phyloP scores from a whole-genome alignment of 768 basidiomycete species.

The Tulasnella sp. region DNA sequence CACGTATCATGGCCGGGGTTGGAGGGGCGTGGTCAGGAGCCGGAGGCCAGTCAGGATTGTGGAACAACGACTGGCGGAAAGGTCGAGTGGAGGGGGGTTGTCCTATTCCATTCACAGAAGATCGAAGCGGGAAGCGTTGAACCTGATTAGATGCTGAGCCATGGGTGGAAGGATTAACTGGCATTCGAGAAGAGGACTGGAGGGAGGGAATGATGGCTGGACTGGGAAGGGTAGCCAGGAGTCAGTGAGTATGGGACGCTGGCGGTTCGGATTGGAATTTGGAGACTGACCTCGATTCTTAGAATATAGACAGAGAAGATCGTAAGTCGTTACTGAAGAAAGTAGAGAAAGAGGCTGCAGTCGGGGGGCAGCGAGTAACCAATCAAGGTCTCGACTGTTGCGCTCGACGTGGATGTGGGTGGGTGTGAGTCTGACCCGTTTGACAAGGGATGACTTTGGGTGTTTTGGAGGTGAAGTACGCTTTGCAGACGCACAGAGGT shows the following conservation, averaged over 20 bases:
- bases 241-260: not conserved
- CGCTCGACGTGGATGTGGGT: conserved; percentile 18
- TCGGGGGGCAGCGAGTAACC: conserved; percentile 29
- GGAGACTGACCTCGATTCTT: conserved; percentile 16
- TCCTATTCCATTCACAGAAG: not conserved
- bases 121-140: conserved; percentile 23
- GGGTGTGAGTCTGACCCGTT: conserved; percentile 6
- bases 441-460: conserved; percentile 3
- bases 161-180: conserved; percentile 9
- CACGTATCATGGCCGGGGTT: conserved; percentile 25
- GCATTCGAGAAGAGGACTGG: conserved; percentile 15
- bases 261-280: not conserved
- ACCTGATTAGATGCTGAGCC: conserved; percentile 6
- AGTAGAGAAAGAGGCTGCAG: conserved; percentile 16
- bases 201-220: conserved; percentile 15
- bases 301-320: conserved; percentile 14
- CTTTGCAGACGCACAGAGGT: conserved; percentile 30
- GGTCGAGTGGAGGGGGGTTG: not conserved
- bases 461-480: conserved; percentile 12
- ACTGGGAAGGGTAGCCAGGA: not conserved
- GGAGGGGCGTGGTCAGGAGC: conserved; percentile 16
- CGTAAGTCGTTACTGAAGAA: conserved; percentile 13
- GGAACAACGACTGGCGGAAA: conserved; percentile 15
- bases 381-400: conserved; percentile 30
- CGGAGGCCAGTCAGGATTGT: conserved; percentile 24